Evolutionary conservation across 176 grass and related monocot species (phyloP).

Genomic region (Triticum turgidum): DNA sequence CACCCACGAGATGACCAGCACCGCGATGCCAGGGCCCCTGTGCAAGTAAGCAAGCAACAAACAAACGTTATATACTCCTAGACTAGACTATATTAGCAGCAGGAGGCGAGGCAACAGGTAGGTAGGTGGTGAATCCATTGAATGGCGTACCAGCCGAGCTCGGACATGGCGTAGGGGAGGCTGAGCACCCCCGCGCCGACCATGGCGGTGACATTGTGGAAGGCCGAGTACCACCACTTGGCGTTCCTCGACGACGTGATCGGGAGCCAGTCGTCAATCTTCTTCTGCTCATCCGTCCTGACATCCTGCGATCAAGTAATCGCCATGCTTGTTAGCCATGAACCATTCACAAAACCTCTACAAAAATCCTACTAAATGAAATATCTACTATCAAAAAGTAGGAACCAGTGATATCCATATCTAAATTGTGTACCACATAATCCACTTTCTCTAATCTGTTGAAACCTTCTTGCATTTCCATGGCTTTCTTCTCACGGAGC

Average conservation of each 20-base stretch:
- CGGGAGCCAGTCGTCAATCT: slow-evolving; percentile 71
- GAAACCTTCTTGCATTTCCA: slow-evolving; percentile 1
- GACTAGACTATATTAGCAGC: too few species aligned
- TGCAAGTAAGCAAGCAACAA: not conserved
- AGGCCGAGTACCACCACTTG: slow-evolving; percentile 95
- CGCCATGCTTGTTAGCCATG: not conserved
- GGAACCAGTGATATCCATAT: not conserved
- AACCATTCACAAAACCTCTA: not conserved
- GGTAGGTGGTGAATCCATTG: not conserved
- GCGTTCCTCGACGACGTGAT: slow-evolving; percentile 85
- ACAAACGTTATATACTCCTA: not conserved
- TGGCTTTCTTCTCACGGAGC: not conserved
- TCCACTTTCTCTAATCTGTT: slow-evolving; percentile 6
- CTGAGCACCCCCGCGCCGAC: slow-evolving; percentile 89
- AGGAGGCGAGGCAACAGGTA: too few species aligned
- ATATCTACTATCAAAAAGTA: not conserved
- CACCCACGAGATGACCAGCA: slow-evolving; percentile 82
- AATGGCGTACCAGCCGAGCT: slow-evolving; percentile 70
- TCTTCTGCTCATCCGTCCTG: slow-evolving; percentile 37
- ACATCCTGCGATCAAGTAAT: slow-evolving; percentile 16
- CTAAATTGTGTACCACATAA: not conserved
- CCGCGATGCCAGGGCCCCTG: slow-evolving; percentile 77
- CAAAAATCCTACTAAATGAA: not conserved
- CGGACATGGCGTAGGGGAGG: slow-evolving; percentile 79
- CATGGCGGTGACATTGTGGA: slow-evolving; percentile 99